Conservation (phyloP, 2,329 filamentous ascomycete genomes). For the Tolypocladium guangdongense region DNA sequence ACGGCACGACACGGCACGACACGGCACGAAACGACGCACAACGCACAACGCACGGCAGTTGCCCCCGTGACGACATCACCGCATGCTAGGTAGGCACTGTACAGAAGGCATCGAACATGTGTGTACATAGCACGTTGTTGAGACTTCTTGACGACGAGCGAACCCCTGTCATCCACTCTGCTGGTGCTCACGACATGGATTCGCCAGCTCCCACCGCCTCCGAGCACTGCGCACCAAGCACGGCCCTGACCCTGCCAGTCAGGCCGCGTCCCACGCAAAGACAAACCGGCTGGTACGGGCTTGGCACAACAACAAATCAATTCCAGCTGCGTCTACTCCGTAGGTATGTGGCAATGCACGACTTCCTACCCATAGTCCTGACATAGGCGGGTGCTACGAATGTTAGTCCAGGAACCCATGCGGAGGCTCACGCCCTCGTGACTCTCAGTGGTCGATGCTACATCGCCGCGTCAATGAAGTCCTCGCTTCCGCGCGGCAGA, state of each 20-base stretch:
- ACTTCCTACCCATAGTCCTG: background rate
- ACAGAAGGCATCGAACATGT: background rate
- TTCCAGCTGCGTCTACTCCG: background rate
- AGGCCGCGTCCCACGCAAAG: background rate
- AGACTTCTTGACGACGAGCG: too few species aligned
- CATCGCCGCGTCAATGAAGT: conserved; percentile 6
- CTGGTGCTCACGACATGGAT: background rate
- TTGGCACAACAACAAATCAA: background rate
- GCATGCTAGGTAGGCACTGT: background rate
- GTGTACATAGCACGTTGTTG: background rate
- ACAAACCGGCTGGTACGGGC: background rate
- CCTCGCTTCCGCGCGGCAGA: background rate
- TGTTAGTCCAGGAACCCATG: background rate
- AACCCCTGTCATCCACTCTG: too few species aligned
- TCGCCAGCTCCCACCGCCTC: background rate
- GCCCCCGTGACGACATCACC: background rate
- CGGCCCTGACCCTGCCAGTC: background rate
- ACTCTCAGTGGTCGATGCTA: conserved; percentile 33
- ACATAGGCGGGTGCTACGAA: background rate
- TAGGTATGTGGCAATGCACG: background rate
- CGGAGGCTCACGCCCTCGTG: conserved; percentile 4
- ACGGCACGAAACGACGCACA: too few species aligned
- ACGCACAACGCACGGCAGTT: background rate
- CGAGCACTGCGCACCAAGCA: background rate
- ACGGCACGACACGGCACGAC: too few species aligned